These are phyloP conservation scores for Calocybe gangraenosa DNA, from an alignment of 768 basidiomycete genomes.

Conservation along the genomic window DNA sequence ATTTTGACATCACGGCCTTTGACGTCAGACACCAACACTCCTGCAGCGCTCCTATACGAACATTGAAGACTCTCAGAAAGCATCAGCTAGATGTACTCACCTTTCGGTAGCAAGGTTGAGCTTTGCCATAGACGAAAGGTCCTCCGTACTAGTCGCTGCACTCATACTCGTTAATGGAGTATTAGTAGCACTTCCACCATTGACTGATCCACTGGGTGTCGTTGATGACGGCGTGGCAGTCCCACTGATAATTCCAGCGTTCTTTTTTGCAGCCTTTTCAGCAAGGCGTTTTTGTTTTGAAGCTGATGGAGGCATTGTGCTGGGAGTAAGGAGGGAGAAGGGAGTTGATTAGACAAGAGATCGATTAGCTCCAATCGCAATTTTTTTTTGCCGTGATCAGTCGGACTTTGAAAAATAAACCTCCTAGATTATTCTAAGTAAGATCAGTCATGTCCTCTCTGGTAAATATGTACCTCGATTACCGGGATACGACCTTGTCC, in stretches of 20 bases:
- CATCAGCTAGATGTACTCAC: slow-evolving; percentile 31
- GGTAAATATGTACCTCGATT: no score
- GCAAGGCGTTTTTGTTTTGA: slow-evolving; percentile 93
- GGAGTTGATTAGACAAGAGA: slow-evolving; percentile 15
- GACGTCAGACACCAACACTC: slow-evolving; percentile 88
- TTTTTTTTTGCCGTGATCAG: slow-evolving; percentile 31
- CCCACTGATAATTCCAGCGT: slow-evolving; percentile 43
- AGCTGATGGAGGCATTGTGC: slow-evolving; percentile 73
- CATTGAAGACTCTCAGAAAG: background rate
- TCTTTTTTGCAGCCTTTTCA: slow-evolving; percentile 86
- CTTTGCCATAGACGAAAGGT: slow-evolving; percentile 84
- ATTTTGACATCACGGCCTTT: slow-evolving; percentile 98
- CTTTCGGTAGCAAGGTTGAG: slow-evolving; percentile 87
- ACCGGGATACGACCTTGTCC: no score
- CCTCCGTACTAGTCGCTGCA: slow-evolving; percentile 76
- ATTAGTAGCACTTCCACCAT: slow-evolving; percentile 54
- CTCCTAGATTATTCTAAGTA: no score
- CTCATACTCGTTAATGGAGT: slow-evolving; percentile 85
- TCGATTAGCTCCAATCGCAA: slow-evolving; percentile 20
- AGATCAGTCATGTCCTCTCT: no score
- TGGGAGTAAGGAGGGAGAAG: slow-evolving; percentile 15
- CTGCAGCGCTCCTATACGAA: slow-evolving; percentile 73
- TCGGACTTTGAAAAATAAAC: slow-evolving; percentile 21
- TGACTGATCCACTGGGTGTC: slow-evolving; percentile 60
- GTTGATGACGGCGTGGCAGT: slow-evolving; percentile 48